phyloP scores from a whole-genome alignment of 1,284 basidiomycete genomes.

The Moesziomyces globuligerus region DNA sequence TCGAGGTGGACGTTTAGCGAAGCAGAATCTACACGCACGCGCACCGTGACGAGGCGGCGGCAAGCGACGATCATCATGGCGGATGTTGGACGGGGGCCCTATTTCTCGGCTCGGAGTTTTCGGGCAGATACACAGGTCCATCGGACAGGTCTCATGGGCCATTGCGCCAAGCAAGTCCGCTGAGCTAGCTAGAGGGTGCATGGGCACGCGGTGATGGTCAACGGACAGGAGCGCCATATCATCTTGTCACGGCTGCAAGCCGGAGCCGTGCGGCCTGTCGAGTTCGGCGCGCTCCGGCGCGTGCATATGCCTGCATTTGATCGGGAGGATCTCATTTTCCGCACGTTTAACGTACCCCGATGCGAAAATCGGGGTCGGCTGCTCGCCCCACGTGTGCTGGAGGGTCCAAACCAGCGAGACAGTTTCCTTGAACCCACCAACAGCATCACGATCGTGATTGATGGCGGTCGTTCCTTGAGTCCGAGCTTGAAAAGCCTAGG shows the following conservation, averaged over 20 bases:
- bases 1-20: background rate
- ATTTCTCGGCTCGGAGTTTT: background rate
- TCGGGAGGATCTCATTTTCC: background rate
- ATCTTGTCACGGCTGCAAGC: background rate
- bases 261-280: background rate
- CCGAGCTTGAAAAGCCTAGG: too few relatives aligned
- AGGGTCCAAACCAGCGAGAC: too few relatives aligned
- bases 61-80: background rate
- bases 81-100: background rate
- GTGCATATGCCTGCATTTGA: background rate
- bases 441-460: too few relatives aligned
- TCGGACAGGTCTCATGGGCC: constrained; percentile 16
- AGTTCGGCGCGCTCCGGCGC: background rate
- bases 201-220: background rate
- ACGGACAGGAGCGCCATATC: constrained; percentile 32
- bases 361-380: too few relatives aligned
- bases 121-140: constrained; percentile 8
- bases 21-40: background rate
- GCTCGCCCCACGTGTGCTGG: too few relatives aligned
- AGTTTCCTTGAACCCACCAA: too few relatives aligned
- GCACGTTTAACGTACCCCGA: too few relatives aligned
- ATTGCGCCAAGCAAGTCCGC: constrained; percentile 8
- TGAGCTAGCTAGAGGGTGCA: background rate
- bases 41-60: background rate
- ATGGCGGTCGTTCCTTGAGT: too few relatives aligned